A percentile compares a stretch with the other conserved stretches of the same genome.
Evolutionary conservation across 176 grass and related monocot species (phyloP).

Genomic region (Pontederia crassipes): DNA sequence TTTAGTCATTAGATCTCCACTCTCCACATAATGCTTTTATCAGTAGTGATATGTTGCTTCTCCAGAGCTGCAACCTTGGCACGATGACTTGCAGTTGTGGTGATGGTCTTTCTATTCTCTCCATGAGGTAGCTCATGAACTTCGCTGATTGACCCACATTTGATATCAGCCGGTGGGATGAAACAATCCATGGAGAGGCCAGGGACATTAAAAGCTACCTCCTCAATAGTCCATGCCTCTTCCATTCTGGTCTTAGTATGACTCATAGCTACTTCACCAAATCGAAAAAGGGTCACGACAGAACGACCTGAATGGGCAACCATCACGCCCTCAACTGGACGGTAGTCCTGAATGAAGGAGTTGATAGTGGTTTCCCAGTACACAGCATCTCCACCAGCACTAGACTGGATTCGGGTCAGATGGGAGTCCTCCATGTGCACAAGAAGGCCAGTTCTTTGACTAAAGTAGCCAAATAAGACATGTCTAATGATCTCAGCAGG

Average conservation of each 20-base stretch:
- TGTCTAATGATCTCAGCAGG: conserved; percentile 10
- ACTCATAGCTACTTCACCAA: conserved; percentile 11
- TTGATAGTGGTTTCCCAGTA: conserved; percentile 17
- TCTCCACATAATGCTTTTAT: not conserved
- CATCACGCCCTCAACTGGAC: conserved; percentile 4
- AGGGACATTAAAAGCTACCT: conserved; percentile 11
- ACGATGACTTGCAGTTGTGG: not conserved
- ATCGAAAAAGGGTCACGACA: not conserved
- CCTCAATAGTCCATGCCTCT: conserved; percentile 4
- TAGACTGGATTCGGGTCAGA: conserved; percentile 6
- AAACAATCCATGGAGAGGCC: conserved; percentile 9
- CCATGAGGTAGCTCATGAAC: not conserved
- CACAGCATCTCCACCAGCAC: not conserved
- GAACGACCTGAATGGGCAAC: conserved; percentile 8
- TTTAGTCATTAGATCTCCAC: not conserved
- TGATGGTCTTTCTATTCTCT: not conserved
- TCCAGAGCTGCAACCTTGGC: not conserved
- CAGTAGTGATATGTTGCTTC: not conserved
- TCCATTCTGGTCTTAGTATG: conserved; percentile 15
- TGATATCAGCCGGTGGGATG: conserved; percentile 8
- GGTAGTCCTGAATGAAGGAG: conserved; percentile 4
- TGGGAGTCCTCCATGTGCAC: conserved; percentile 11
- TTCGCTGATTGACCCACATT: not conserved
- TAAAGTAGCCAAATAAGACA: conserved; percentile 13
- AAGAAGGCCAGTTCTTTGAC: conserved; percentile 8